These are phyloP conservation scores for Lachancea fermentati DNA, from an alignment of 805 yeast genomes.

Conservation along the genomic window DNA sequence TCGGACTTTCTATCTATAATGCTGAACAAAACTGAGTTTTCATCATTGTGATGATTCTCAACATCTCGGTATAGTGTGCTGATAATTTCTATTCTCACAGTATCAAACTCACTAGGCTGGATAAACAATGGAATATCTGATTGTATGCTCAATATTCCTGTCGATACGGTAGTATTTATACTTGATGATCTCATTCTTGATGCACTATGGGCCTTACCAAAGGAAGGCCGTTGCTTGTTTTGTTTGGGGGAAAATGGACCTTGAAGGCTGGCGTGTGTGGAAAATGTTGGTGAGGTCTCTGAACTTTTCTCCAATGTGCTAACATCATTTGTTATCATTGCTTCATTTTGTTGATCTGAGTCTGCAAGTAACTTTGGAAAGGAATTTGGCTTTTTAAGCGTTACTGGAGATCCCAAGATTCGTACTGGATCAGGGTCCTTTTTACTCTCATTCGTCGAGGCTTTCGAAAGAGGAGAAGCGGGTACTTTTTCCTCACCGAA, in stretches of 20 bases:
- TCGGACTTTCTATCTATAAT: conserved; percentile 55
- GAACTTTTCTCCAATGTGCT: background rate
- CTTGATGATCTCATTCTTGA: background rate
- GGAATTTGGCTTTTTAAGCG: conserved; percentile 2
- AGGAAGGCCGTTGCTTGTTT: background rate
- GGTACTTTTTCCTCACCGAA: conserved; percentile 13
- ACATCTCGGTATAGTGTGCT: conserved; percentile 41
- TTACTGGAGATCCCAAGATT: conserved; percentile 6
- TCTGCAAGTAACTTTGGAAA: background rate
- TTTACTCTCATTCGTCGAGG: background rate
- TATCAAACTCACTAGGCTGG: conserved; percentile 52
- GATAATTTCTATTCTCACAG: conserved; percentile 43
- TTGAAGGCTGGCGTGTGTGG: background rate
- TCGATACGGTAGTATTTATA: background rate
- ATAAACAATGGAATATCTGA: conserved; percentile 47
- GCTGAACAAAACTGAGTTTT: conserved; percentile 55
- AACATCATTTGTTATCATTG: background rate
- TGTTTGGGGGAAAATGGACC: conserved; percentile 3
- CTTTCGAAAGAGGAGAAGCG: background rate
- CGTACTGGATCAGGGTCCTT: background rate
- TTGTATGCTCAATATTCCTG: conserved; percentile 1
- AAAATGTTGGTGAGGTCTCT: background rate
- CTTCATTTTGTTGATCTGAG: background rate
- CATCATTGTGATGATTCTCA: conserved; percentile 44
- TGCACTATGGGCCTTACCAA: background rate